Evolutionary conservation across 768 basidiomycete genomes (phyloP).

Genomic region (Mrakia hoshinonis): DNA sequence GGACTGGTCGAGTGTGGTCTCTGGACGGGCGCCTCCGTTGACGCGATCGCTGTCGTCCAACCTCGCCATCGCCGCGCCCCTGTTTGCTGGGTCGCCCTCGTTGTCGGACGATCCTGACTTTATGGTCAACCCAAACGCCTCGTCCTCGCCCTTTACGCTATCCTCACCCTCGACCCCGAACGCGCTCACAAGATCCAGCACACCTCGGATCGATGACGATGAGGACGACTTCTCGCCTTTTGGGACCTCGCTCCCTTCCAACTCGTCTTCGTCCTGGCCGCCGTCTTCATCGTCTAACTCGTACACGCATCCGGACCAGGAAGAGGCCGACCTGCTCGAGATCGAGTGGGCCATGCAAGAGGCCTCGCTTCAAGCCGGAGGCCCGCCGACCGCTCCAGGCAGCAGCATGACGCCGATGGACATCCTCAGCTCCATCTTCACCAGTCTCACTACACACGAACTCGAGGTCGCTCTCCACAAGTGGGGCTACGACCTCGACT

Average conservation of each 20-base stretch:
- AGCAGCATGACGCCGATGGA: conserved; percentile 79
- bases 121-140: neutral
- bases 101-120: neutral
- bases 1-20: conserved; percentile 15
- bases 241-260: conserved; percentile 46
- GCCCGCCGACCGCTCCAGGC: neutral
- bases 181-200: neutral
- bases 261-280: conserved; percentile 39
- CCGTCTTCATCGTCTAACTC: conserved; percentile 20
- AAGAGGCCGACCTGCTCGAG: conserved; percentile 10
- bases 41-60: conserved; percentile 36
- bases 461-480: conserved; percentile 83
- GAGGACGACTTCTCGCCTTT: conserved; percentile 43
- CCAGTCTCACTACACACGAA: conserved; percentile 77
- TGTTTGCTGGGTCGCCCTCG: neutral
- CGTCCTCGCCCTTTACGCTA: neutral
- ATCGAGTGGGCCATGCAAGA: conserved; percentile 12
- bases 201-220: conserved; percentile 48
- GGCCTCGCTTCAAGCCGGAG: neutral
- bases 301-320: conserved; percentile 23
- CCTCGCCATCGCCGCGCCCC: conserved; percentile 23
- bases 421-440: conserved; percentile 86
- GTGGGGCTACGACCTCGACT: conserved; percentile 90
- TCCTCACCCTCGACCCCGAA: neutral
- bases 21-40: conserved; percentile 46